Conservation (phyloP, 2,329 filamentous ascomycete genomes). For the Grosmannia serpens region DNA sequence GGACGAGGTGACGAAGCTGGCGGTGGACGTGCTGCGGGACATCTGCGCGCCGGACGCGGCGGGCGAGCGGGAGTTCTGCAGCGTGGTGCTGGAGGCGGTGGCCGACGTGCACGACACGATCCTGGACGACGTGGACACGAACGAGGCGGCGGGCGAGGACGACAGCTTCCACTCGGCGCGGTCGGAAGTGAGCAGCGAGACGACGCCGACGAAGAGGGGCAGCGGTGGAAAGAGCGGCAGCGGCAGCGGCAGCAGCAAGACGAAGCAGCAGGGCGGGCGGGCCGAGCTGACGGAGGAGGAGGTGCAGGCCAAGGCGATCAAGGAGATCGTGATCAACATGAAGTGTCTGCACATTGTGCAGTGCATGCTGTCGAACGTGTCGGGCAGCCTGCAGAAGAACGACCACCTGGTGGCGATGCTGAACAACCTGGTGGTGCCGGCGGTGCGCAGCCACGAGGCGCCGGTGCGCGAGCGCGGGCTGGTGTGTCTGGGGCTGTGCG, state of each 20-base stretch:
- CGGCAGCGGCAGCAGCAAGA: not conserved
- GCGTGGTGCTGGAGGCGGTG: conserved; percentile 80
- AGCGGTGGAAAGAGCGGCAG: conserved; percentile 20
- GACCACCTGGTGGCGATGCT: conserved; percentile 92
- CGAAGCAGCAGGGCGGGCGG: not conserved
- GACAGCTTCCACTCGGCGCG: conserved; percentile 91
- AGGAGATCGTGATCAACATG: conserved; percentile 93
- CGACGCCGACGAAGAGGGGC: conserved; percentile 37
- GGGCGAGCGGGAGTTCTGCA: conserved; percentile 74
- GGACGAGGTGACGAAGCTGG: conserved; percentile 84
- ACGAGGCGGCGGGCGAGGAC: conserved; percentile 45
- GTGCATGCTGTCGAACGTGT: conserved; percentile 91
- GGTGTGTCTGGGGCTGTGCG: conserved; percentile 80
- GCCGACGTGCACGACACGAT: conserved; percentile 96
- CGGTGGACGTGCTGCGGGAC: conserved; percentile 67
- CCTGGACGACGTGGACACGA: conserved; percentile 49
- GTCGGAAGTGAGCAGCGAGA: conserved; percentile 66
- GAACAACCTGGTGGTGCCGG: conserved; percentile 92
- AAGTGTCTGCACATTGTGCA: conserved; percentile 96
- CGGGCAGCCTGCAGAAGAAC: conserved; percentile 78
- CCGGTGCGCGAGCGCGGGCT: conserved; percentile 86
- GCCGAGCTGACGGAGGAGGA: conserved; percentile 49
- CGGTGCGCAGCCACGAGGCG: conserved; percentile 84
- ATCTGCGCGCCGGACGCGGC: conserved; percentile 67
- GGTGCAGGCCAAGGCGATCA: conserved; percentile 63